Evolutionary conservation across 495 filamentous ascomycete species (phyloP).

Genomic region (Geoglossum glabrum): DNA sequence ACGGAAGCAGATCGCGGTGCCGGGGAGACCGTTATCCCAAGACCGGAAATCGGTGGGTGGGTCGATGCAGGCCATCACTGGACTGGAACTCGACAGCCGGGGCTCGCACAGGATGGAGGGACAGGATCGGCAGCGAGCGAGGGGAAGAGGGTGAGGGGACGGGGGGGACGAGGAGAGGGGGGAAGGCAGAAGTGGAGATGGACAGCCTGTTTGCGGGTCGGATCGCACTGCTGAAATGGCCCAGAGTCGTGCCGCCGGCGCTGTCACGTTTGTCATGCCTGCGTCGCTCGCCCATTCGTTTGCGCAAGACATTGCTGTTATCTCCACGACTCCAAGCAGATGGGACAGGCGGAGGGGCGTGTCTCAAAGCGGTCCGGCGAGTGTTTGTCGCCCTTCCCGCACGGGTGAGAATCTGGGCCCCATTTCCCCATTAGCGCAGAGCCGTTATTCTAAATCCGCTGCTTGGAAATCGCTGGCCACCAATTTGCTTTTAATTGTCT

Average conservation of each 20-base stretch:
- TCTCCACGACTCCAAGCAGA: neutral
- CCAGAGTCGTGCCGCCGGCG: neutral
- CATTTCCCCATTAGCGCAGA: neutral
- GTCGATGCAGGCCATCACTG: neutral
- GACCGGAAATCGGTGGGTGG: neutral
- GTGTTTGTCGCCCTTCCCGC: neutral
- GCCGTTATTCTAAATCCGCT: neutral
- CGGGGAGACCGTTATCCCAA: slow-evolving; percentile 2
- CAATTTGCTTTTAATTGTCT: neutral
- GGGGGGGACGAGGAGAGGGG: too few species aligned
- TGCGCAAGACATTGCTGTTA: neutral
- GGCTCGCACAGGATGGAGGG: neutral
- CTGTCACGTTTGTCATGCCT: neutral
- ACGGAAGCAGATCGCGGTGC: slow-evolving; percentile 2
- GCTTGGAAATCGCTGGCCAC: neutral
- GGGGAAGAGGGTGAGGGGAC: too few species aligned
- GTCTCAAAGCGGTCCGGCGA: neutral
- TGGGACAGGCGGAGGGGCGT: neutral
- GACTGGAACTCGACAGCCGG: neutral
- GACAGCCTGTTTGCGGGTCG: neutral
- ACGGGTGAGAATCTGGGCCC: neutral
- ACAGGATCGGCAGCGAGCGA: neutral
- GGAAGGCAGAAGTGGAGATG: too few species aligned
- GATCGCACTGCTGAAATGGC: neutral
- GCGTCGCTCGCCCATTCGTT: neutral